phyloP scores from a whole-genome alignment of 164 flowering plant genomes.

The Akebia trifoliata region DNA sequence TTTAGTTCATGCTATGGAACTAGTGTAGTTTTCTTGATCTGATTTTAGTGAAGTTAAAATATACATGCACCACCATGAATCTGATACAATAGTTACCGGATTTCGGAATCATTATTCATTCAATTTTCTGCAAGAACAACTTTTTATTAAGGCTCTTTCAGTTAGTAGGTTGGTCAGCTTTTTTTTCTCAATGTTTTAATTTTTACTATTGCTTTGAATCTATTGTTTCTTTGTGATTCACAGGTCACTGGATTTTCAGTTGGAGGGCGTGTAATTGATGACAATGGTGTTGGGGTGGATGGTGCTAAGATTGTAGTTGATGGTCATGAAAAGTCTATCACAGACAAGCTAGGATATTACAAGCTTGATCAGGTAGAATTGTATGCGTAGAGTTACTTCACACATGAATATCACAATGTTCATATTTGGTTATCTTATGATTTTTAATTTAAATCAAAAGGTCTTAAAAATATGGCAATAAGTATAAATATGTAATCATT shows the following conservation, averaged over 20 bases:
- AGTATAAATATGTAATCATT: too few relatives aligned
- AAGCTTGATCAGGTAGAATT: slow-evolving; percentile 89
- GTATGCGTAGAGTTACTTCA: background rate
- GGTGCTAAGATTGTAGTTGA: slow-evolving; percentile 75
- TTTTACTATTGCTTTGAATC: background rate
- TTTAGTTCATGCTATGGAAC: slow-evolving; percentile 1
- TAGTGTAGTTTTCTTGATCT: background rate
- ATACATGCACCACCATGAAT: background rate
- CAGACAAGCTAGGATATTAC: slow-evolving; percentile 76
- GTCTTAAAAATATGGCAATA: too few relatives aligned
- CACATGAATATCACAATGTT: background rate
- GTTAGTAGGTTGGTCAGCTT: background rate
- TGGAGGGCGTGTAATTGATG: slow-evolving; percentile 93
- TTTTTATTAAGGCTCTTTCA: background rate
- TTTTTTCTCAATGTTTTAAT: background rate
- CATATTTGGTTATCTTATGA: too few relatives aligned
- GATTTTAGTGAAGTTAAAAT: background rate
- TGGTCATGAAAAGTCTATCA: slow-evolving; percentile 74
- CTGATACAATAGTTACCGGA: background rate
- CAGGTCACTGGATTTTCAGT: slow-evolving; percentile 99
- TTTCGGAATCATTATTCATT: background rate
- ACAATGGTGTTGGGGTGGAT: slow-evolving; percentile 69
- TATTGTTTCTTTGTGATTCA: slow-evolving; percentile 3
- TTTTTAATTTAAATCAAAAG: too few relatives aligned
- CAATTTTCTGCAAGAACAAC: background rate